Conservation (phyloP, 2,329 filamentous ascomycete genomes). For the Ramularia endophylla region DNA sequence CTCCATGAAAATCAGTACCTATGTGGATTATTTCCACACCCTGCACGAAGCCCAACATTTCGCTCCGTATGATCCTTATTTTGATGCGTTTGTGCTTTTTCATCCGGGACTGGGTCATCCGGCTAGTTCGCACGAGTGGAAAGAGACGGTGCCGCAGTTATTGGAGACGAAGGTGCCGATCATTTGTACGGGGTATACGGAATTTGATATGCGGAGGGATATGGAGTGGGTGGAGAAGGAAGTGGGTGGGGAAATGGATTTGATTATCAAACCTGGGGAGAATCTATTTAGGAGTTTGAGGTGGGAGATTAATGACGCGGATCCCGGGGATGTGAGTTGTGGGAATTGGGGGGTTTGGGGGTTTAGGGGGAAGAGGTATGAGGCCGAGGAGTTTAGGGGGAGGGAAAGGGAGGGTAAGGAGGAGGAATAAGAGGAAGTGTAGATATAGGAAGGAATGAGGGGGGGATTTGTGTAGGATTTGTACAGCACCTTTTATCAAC, state of each 20-base stretch:
- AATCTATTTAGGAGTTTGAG: constrained; percentile 88
- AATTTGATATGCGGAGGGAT: constrained; percentile 90
- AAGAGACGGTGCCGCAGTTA: constrained; percentile 78
- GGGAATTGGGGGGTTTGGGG: constrained; percentile 98
- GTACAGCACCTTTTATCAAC: too few species aligned
- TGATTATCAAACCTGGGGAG: constrained; percentile 86
- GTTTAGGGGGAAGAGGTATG: constrained; percentile 94
- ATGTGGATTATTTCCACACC: constrained; percentile 97
- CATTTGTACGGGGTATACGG: constrained; percentile 91
- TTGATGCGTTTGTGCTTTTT: constrained; percentile 96
- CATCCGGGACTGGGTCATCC: constrained; percentile 95
- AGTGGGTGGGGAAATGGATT: constrained; percentile 82
- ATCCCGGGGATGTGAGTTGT: constrained; percentile 88
- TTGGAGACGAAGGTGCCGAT: constrained; percentile 95
- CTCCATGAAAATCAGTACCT: constrained; percentile 93
- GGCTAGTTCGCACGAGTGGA: constrained; percentile 89
- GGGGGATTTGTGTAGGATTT: too few species aligned
- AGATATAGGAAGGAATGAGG: too few species aligned
- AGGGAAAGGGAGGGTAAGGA: constrained; percentile 3
- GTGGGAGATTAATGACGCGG: constrained; percentile 95
- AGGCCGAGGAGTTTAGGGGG: constrained; percentile 43
- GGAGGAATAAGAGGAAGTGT: constrained; percentile 1
- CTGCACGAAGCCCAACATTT: constrained; percentile 88
- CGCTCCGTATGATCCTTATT: constrained; percentile 93
- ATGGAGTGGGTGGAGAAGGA: constrained; percentile 84